Base-by-base conservation (phyloP, 2,329 filamentous ascomycete genomes). In the Cladosporium cucumerinum region DNA sequence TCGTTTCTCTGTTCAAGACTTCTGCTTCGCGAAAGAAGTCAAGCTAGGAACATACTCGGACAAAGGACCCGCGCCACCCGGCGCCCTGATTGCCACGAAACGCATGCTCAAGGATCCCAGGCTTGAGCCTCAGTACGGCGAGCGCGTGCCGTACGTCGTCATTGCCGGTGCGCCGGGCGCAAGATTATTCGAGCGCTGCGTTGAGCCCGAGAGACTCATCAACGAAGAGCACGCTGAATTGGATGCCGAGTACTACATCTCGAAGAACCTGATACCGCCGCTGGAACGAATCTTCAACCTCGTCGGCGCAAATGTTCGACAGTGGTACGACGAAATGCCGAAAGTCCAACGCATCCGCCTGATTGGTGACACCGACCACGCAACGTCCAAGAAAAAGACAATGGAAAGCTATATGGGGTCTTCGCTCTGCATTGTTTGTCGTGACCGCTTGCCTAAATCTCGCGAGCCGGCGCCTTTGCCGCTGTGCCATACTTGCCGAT, bases 261-360 rank as follows among this genome's bases (percentile, higher is more conserved):
- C 86, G 21, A 98, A 97, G 80, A 98, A 97, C 74, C 75, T 99
- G 10, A 96, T 99, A 58, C 95, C 95, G 6, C 95, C 95, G 0
- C 84, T 99, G 0, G 94, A 98, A 77, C 89, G 95, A 30, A 97
- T 99, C 69, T 97, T 99, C 81, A 97, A 95, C 73, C 88, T 99
- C 2, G 91, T 98, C 2, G 95, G 95, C 7, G 95, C 93, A 34
- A 96, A 95, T 74, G 91, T 98, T 0, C 82, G 91, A 21, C 85
- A 87, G 66, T 99, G 95, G 95, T 98, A 93, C 73, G 92, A 97
- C 68, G 93, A 97, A 78, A 96, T 98, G 92, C 94, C 94, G 54
- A 97, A 96, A 76, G 83, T 95, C 23, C 90, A 93, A 73, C 88
- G 89, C 10, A 86, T 94, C 54, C 85, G 89, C 30, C 86, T 85